Evolutionary conservation across 2,329 filamentous ascomycete genomes (phyloP).

Genomic region (Ophiognomonia clavigignenti-juglandacearum): DNA sequence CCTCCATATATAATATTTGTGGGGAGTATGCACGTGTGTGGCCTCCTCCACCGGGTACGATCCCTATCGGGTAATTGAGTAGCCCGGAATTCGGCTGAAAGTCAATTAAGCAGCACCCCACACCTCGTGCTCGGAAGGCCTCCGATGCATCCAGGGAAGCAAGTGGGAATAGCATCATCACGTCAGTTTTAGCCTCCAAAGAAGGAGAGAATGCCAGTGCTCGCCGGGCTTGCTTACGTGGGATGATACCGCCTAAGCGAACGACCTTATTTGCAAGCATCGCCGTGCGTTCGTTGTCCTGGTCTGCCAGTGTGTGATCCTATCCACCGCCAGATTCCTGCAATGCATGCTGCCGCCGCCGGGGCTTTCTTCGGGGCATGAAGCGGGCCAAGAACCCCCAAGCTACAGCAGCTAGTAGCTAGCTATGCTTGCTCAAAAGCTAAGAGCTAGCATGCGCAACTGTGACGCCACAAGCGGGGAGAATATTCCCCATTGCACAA

Average conservation of each 20-base stretch:
- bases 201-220: no score
- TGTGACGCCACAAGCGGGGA: neutral
- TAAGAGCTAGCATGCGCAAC: neutral
- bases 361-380: constrained; percentile 6
- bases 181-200: neutral
- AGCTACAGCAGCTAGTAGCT: neutral
- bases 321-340: no score
- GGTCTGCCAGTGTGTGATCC: neutral
- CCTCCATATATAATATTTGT: no score
- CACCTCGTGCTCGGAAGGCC: neutral
- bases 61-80: no score
- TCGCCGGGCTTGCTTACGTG: no score
- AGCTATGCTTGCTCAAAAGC: constrained; percentile 2
- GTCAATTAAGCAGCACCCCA: neutral
- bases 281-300: neutral
- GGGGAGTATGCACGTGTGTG: no score
- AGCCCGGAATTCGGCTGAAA: constrained; percentile 3
- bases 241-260: no score
- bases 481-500: neutral
- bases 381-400: neutral
- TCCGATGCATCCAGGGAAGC: neutral
- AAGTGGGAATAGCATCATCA: constrained; percentile 2
- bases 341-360: constrained; percentile 2
- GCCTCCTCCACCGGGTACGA: no score
- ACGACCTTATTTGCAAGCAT: no score